phyloP scores from a whole-genome alignment of 345 rosid genomes.

The Boechera divaricarpa region DNA sequence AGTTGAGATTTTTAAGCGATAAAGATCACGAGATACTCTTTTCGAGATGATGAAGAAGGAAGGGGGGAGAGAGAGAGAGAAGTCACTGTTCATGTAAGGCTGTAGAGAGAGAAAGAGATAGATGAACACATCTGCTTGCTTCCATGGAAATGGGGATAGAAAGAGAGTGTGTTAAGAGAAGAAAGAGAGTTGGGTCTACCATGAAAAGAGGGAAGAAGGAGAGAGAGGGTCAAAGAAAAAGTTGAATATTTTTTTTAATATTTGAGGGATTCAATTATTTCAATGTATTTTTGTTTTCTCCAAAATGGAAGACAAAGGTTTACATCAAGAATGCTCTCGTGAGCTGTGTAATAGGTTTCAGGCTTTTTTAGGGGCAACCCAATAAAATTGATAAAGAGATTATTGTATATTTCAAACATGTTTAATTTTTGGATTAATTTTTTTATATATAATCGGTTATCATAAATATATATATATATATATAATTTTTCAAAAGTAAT shows the following conservation, averaged over 20 bases:
- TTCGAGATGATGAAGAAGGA: conserved; percentile 2
- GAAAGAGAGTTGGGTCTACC: conserved; percentile 55
- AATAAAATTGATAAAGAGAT: neutral
- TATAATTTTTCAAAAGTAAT: neutral
- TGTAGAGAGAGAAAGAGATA: conserved; percentile 47
- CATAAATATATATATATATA: no score
- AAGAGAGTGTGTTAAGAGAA: conserved; percentile 44
- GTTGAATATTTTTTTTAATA: conserved; percentile 30
- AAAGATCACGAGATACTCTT: conserved; percentile 41
- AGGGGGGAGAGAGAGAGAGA: conserved; percentile 27
- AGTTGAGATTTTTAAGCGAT: conserved; percentile 25
- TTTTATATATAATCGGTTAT: neutral
- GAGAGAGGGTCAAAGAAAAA: conserved; percentile 59
- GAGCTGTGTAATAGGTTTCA: conserved; percentile 33
- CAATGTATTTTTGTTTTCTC: conserved; percentile 43
- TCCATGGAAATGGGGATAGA: conserved; percentile 55
- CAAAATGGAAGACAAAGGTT: conserved; percentile 48
- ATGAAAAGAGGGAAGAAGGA: conserved; percentile 48
- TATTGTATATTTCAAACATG: neutral
- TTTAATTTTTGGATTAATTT: neutral
- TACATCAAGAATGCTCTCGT: conserved; percentile 42
- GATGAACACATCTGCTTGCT: conserved; percentile 43
- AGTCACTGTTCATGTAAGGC: conserved; percentile 45
- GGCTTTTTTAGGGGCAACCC: conserved; percentile 19
- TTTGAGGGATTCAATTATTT: conserved; percentile 44